These are phyloP conservation scores for Chenopodium album DNA, from an alignment of 148 eudicot species.

Conservation along the genomic window DNA sequence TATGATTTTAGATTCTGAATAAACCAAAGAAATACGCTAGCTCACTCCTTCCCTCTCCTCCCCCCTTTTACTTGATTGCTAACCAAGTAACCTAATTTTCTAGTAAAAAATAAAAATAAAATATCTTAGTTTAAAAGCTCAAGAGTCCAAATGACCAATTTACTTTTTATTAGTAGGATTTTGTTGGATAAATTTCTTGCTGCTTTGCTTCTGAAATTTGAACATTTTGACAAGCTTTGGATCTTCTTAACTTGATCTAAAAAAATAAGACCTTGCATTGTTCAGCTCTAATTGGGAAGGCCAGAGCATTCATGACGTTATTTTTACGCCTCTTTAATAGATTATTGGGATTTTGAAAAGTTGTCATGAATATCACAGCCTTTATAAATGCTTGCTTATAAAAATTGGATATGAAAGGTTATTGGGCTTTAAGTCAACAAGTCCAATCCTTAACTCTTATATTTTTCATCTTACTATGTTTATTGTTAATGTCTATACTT, in stretches of 20 bases:
- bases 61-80: not conserved
- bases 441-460: not conserved
- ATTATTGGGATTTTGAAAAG: not conserved
- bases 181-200: not conserved
- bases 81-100: not conserved
- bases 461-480: not conserved
- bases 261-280: not conserved
- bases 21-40: not conserved
- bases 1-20: too few relatives aligned
- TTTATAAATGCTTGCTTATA: not conserved
- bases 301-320: not conserved
- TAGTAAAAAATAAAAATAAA: too few relatives aligned
- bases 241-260: not conserved
- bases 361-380: not conserved
- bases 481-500: not conserved
- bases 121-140: not conserved
- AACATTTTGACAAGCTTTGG: not conserved
- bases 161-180: not conserved
- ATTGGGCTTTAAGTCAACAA: not conserved
- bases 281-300: not conserved
- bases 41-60: not conserved
- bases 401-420: not conserved
- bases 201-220: not conserved
- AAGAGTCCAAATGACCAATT: not conserved
- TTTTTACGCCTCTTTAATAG: not conserved